Conservation (phyloP, 2,329 filamentous ascomycete species). For the Exophiala alcalophila region DNA sequence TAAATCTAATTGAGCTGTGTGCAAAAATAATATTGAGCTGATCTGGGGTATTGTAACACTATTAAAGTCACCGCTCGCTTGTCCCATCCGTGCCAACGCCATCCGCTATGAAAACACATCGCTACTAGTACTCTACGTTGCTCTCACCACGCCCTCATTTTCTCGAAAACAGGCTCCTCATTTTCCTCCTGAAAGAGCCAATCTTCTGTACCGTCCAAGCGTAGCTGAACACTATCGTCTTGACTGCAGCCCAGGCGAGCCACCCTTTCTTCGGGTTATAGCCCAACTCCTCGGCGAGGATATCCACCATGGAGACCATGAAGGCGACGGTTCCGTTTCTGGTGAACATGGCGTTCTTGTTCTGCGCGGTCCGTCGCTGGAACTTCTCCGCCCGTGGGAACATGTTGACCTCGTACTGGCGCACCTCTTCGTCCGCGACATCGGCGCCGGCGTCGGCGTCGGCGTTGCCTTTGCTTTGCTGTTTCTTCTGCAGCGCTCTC, state of each 20-base stretch:
- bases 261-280: slow-evolving; percentile 20
- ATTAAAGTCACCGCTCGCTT: no score
- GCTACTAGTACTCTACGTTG: no score
- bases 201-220: slow-evolving; percentile 5
- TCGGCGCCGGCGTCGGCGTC: slow-evolving; percentile 8
- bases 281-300: slow-evolving; percentile 16
- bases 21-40: no score
- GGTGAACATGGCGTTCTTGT: slow-evolving; percentile 31
- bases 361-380: slow-evolving; percentile 29
- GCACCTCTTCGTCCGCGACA: slow-evolving; percentile 29
- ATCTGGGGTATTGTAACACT: no score
- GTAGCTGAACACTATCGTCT: slow-evolving; percentile 11
- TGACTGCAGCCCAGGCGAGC: slow-evolving; percentile 19
- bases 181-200: slow-evolving; percentile 11
- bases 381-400: slow-evolving; percentile 28
- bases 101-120: no score
- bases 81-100: no score
- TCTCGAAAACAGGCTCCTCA: slow-evolving; percentile 4
- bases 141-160: neutral
- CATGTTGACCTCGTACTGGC: slow-evolving; percentile 32
- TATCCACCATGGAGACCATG: slow-evolving; percentile 16
- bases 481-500: slow-evolving; percentile 18
- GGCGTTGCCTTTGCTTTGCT: no score
- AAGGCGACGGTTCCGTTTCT: slow-evolving; percentile 25
- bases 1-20: no score